phyloP scores from a whole-genome alignment of 148 eudicot species.

The Fagopyrum esculentum region DNA sequence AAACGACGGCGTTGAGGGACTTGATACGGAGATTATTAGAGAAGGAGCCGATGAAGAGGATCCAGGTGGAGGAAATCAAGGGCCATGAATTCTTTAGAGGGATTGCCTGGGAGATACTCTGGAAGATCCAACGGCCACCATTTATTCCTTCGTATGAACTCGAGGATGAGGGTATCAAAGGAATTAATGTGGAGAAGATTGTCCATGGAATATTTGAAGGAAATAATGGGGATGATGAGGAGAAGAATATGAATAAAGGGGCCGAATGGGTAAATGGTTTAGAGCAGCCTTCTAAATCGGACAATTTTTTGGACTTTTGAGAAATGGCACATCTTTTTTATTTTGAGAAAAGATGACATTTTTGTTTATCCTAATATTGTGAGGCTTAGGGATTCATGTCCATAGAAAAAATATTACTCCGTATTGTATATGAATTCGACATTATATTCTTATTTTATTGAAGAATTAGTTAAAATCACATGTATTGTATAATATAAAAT shows the following conservation, averaged over 20 bases:
- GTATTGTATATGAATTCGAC: neutral
- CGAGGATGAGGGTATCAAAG: neutral
- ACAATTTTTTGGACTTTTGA: neutral
- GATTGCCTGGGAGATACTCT: slow-evolving; percentile 53
- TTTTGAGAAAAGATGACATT: neutral
- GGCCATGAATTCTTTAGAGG: slow-evolving; percentile 61
- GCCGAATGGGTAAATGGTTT: neutral
- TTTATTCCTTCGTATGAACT: slow-evolving; percentile 27
- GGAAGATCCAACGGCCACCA: slow-evolving; percentile 60
- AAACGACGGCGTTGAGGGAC: slow-evolving; percentile 75
- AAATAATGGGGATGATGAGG: neutral
- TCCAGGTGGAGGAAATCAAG: slow-evolving; percentile 47
- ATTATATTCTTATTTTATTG: neutral
- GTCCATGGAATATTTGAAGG: slow-evolving; percentile 7
- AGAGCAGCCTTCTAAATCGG: neutral
- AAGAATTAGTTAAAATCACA: neutral
- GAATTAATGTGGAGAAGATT: slow-evolving; percentile 14
- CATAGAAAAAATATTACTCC: neutral
- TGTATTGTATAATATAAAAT: neutral
- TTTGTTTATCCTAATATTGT: neutral
- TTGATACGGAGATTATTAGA: slow-evolving; percentile 52
- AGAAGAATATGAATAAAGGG: neutral
- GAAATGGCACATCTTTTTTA: neutral
- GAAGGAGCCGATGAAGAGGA: slow-evolving; percentile 52
- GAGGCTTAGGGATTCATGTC: neutral